These are phyloP conservation scores for Quillaja saponaria DNA, from an alignment of 306 rosid species.

Conservation along the genomic window DNA sequence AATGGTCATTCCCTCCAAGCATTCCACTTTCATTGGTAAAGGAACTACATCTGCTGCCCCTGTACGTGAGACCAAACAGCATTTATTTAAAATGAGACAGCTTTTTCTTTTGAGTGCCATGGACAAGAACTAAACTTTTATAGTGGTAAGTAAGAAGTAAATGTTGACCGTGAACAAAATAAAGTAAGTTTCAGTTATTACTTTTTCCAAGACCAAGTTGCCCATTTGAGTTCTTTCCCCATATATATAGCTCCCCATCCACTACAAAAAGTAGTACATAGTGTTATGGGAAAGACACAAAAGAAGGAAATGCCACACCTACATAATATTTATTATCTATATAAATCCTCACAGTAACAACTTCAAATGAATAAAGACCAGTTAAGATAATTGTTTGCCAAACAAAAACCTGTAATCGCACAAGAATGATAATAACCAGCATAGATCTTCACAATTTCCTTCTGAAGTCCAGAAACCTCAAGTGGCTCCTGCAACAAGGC, in stretches of 20 bases:
- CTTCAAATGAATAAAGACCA: no score
- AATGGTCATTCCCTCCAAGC: slow-evolving; percentile 72
- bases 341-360: no score
- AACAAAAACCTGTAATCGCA: slow-evolving; percentile 93
- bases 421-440: slow-evolving; percentile 90
- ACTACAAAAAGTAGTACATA: slow-evolving; percentile 35
- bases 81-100: slow-evolving; percentile 26
- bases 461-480: slow-evolving; percentile 61
- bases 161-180: background rate
- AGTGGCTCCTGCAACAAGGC: slow-evolving; percentile 62
- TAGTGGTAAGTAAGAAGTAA: slow-evolving; percentile 8
- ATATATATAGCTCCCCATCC: slow-evolving; percentile 89
- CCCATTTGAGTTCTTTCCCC: slow-evolving; percentile 88
- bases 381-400: no score
- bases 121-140: slow-evolving; percentile 10
- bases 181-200: slow-evolving; percentile 42
- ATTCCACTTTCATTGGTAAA: slow-evolving; percentile 79
- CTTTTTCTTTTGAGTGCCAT: slow-evolving; percentile 13
- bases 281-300: background rate
- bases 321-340: background rate
- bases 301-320: background rate
- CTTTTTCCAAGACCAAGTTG: slow-evolving; percentile 97
- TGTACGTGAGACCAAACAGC: slow-evolving; percentile 36
- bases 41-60: slow-evolving; percentile 62
- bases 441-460: slow-evolving; percentile 64